Evolutionary conservation across 2,329 filamentous ascomycete genomes (phyloP).

Genomic region (Metarhizium sp.): DNA sequence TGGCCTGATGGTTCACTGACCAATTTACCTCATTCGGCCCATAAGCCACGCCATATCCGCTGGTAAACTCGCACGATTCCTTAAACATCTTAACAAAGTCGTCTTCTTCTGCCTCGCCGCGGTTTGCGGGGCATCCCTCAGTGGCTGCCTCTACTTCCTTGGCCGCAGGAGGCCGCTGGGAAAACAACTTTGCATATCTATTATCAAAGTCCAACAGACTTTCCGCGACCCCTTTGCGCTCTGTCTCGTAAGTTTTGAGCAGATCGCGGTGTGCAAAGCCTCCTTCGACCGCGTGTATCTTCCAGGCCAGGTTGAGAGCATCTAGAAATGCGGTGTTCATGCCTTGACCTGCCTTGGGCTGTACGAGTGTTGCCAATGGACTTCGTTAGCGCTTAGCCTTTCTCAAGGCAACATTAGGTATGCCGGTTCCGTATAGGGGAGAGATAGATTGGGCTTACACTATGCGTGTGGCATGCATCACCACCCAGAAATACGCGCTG

Average conservation of each 20-base stretch:
- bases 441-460: conserved; percentile 35
- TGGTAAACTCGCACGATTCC: conserved; percentile 83
- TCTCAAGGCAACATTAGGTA: not conserved
- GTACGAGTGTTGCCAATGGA: conserved; percentile 24
- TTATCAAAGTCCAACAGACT: conserved; percentile 79
- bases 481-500: conserved; percentile 66
- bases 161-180: conserved; percentile 62
- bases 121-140: conserved; percentile 17
- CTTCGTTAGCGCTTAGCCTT: not conserved
- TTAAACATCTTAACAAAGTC: conserved; percentile 88
- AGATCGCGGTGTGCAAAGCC: conserved; percentile 69
- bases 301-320: conserved; percentile 89
- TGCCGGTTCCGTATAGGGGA: not conserved
- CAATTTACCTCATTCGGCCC: conserved; percentile 77
- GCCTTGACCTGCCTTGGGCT: conserved; percentile 69
- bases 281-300: conserved; percentile 81
- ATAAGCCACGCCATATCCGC: conserved; percentile 84
- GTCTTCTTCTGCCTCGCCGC: conserved; percentile 38
- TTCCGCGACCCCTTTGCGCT: conserved; percentile 78
- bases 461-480: conserved; percentile 73
- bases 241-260: conserved; percentile 76
- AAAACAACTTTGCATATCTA: conserved; percentile 84
- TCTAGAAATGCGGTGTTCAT: conserved; percentile 77
- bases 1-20: conserved; percentile 61
- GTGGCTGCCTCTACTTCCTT: conserved; percentile 63